Evolutionary conservation across 352 stramenopile genomes (phyloP).

Genomic region (Plasmopara halstedii): DNA sequence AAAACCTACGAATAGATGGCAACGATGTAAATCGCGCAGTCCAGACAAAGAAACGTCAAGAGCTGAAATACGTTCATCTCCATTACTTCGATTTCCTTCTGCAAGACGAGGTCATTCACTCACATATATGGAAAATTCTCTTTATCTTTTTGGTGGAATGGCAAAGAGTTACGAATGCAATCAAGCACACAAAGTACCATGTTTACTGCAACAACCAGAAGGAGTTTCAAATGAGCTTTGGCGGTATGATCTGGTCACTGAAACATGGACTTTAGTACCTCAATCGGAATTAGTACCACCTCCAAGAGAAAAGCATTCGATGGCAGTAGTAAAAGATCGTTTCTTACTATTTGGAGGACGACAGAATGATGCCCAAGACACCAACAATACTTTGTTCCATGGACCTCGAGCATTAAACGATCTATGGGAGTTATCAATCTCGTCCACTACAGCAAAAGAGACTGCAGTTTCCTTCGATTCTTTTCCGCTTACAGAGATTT

Average conservation of each 20-base stretch:
- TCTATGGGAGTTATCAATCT: constrained; percentile 58
- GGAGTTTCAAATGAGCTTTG: constrained; percentile 65
- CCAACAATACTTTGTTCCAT: constrained; percentile 17
- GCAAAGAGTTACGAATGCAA: constrained; percentile 55
- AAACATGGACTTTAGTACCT: constrained; percentile 42
- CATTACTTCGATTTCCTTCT: constrained; percentile 35
- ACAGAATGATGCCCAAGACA: constrained; percentile 11
- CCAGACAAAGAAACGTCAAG: constrained; percentile 27
- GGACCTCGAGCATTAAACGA: constrained; percentile 32
- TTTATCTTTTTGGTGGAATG: constrained; percentile 65
- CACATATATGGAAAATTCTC: constrained; percentile 32
- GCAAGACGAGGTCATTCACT: constrained; percentile 55
- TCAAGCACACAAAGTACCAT: constrained; percentile 33
- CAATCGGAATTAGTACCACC: constrained; percentile 11
- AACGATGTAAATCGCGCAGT: constrained; percentile 22
- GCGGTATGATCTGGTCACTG: constrained; percentile 46
- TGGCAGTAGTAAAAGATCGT: constrained; percentile 31
- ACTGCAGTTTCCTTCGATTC: constrained; percentile 26
- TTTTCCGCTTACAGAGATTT: constrained; percentile 24
- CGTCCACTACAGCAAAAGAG: constrained; percentile 31
- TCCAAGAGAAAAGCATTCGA: constrained; percentile 54
- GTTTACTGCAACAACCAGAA: constrained; percentile 13
- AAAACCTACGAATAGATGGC: constrained; percentile 38
- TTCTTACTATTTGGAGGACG: constrained; percentile 59
- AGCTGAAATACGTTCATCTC: constrained; percentile 23